Evolutionary conservation across 2,329 filamentous ascomycete species (phyloP).

Genomic region (Eutypella sp.): DNA sequence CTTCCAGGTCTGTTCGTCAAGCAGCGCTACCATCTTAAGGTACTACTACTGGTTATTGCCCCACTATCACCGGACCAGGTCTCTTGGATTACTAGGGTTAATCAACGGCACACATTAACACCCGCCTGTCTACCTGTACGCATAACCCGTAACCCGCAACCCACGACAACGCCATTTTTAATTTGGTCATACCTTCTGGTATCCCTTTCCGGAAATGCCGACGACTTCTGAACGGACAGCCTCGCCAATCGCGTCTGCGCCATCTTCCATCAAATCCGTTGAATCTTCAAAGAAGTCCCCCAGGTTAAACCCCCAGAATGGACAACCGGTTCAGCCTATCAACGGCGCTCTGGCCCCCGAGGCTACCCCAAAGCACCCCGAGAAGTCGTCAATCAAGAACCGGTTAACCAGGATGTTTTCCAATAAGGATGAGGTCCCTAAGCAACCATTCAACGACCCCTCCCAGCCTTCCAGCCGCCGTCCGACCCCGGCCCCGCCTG

Average conservation of each 20-base stretch:
- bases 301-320: conserved; percentile 26
- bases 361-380: conserved; percentile 34
- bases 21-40: background rate
- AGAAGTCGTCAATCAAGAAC: conserved; percentile 60
- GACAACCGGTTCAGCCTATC: conserved; percentile 12
- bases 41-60: too few species aligned
- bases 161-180: conserved; percentile 1
- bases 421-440: conserved; percentile 45
- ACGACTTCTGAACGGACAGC: conserved; percentile 26
- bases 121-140: too few species aligned
- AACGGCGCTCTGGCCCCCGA: conserved; percentile 28
- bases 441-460: conserved; percentile 27
- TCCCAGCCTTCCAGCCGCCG: conserved; percentile 23
- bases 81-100: too few species aligned
- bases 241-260: conserved; percentile 26
- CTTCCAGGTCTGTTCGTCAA: background rate
- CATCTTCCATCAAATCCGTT: conserved; percentile 28
- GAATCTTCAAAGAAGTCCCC: conserved; percentile 25
- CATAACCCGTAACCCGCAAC: too few species aligned
- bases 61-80: background rate
- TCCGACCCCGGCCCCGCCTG: conserved; percentile 24
- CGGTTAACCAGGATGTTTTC: conserved; percentile 62
- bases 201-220: conserved; percentile 23
- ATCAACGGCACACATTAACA: too few species aligned
- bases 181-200: conserved; percentile 7